phyloP scores from a whole-genome alignment of 768 basidiomycete genomes.

The Daedaleopsis sinensis region DNA sequence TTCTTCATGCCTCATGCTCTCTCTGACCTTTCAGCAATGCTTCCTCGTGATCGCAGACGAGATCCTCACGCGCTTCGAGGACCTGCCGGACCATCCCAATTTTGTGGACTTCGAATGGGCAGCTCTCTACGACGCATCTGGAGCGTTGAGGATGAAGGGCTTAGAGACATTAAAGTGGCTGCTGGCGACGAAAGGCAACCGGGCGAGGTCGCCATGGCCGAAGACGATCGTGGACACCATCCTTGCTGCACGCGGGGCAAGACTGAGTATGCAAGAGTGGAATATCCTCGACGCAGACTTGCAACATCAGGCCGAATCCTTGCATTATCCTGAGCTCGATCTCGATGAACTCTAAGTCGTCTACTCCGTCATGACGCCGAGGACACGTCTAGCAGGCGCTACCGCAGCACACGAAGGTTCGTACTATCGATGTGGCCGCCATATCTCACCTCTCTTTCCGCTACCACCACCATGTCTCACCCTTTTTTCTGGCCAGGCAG shows the following conservation, averaged over 20 bases:
- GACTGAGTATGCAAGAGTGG: neutral
- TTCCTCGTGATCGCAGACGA: neutral
- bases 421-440: neutral
- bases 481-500: slow-evolving; percentile 47
- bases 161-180: neutral
- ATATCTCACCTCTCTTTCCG: neutral
- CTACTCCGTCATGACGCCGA: too few relatives aligned
- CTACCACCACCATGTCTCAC: slow-evolving; percentile 42
- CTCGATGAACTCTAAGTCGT: neutral
- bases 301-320: neutral
- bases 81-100: neutral
- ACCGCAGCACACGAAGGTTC: neutral
- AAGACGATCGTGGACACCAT: neutral
- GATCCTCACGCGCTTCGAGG: neutral
- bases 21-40: neutral
- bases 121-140: neutral
- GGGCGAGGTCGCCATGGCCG: neutral
- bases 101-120: neutral
- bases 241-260: neutral
- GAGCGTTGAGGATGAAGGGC: neutral
- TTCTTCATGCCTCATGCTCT: neutral
- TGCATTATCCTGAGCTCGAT: neutral
- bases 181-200: neutral
- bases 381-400: neutral
- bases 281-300: neutral